Evolutionary conservation across 2,329 filamentous ascomycete species (phyloP).

Genomic region (Arachnomyces sp.): DNA sequence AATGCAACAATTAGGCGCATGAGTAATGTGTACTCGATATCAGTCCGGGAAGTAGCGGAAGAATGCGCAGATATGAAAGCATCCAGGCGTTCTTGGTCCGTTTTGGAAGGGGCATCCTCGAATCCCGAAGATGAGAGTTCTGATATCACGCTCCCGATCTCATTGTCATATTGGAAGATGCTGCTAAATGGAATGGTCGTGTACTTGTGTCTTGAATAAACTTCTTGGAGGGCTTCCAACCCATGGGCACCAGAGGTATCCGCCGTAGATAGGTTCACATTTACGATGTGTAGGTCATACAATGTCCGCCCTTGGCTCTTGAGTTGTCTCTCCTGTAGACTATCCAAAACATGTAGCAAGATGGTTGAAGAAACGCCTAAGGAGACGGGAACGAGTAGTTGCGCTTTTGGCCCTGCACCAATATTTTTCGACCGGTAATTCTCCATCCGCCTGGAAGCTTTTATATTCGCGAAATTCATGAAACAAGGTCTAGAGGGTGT

Average conservation of each 20-base stretch:
- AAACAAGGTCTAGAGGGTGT: conserved; percentile 58
- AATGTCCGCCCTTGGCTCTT: conserved; percentile 52
- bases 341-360: conserved; percentile 66
- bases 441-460: conserved; percentile 70
- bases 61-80: conserved; percentile 53
- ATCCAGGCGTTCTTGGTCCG: conserved; percentile 42
- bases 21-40: conserved; percentile 62
- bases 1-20: conserved; percentile 62
- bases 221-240: conserved; percentile 43
- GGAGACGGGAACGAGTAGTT: conserved; percentile 70
- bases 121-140: conserved; percentile 23
- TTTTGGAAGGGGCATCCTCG: conserved; percentile 20
- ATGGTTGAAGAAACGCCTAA: conserved; percentile 73
- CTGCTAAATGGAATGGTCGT: conserved; percentile 55
- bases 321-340: conserved; percentile 58
- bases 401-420: conserved; percentile 37
- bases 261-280: conserved; percentile 34
- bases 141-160: conserved; percentile 25
- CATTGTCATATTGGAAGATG: conserved; percentile 42
- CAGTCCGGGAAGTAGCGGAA: conserved; percentile 66
- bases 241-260: conserved; percentile 19
- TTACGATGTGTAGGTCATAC: conserved; percentile 52
- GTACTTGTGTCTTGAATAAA: conserved; percentile 61
- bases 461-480: conserved; percentile 64
- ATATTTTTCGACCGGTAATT: conserved; percentile 44